Evolutionary conservation across 2,329 filamentous ascomycete species (phyloP).

Genomic region (Pyrenochaeta sp.): DNA sequence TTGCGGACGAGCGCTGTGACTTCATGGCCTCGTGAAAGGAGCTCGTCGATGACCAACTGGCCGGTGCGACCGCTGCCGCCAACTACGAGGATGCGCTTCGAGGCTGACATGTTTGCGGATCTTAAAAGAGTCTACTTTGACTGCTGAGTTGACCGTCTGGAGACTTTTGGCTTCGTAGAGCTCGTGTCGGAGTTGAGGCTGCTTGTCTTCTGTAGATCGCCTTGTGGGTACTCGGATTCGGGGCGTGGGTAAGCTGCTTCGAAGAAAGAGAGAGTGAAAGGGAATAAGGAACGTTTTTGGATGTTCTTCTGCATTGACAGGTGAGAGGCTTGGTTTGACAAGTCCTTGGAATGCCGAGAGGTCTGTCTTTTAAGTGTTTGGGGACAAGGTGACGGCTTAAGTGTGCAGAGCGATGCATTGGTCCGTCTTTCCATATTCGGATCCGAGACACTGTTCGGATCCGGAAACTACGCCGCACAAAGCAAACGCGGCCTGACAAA

Average conservation of each 20-base stretch:
- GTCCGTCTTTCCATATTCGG: background rate
- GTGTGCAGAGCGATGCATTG: background rate
- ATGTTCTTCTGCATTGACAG: slow-evolving; percentile 1
- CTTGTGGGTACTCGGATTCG: slow-evolving; percentile 1
- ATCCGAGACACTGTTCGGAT: background rate
- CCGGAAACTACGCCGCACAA: background rate
- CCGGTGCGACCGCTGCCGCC: slow-evolving; percentile 60
- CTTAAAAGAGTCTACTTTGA: slow-evolving; percentile 23
- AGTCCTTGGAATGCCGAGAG: slow-evolving; percentile 1
- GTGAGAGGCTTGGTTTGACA: background rate
- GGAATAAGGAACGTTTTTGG: slow-evolving; percentile 1
- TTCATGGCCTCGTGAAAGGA: slow-evolving; percentile 52
- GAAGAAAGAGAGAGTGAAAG: slow-evolving; percentile 2
- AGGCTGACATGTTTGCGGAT: slow-evolving; percentile 3
- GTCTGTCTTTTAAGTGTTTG: background rate
- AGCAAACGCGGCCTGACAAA: background rate
- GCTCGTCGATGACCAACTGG: slow-evolving; percentile 52
- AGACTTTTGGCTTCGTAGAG: background rate
- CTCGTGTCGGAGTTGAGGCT: background rate
- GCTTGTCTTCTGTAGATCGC: background rate
- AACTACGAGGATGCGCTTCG: slow-evolving; percentile 56
- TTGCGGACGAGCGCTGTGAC: slow-evolving; percentile 59
- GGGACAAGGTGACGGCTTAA: background rate
- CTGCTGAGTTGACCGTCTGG: background rate
- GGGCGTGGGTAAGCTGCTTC: slow-evolving; percentile 3